Conservation (phyloP, 2,329 filamentous ascomycete species). For the Podosphaera xanthii region DNA sequence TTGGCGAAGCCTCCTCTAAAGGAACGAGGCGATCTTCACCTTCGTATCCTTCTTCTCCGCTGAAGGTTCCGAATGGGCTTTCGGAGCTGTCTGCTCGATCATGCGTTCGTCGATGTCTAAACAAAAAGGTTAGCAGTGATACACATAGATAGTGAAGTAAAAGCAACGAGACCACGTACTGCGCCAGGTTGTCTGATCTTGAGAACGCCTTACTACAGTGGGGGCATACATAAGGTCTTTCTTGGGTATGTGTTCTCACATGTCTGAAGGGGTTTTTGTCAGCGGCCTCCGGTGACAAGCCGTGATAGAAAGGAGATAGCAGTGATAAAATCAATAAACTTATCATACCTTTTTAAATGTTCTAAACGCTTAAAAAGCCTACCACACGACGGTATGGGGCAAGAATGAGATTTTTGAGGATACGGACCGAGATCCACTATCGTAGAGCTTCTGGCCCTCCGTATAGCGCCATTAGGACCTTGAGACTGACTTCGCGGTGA, state of each 20-base stretch:
- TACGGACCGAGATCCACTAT: constrained; percentile 94
- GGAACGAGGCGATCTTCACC: constrained; percentile 70
- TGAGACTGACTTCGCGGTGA: constrained; percentile 41
- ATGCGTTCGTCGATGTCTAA: constrained; percentile 53
- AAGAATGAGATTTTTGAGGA: constrained; percentile 93
- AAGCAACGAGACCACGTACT: constrained; percentile 36
- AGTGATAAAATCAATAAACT: constrained; percentile 17
- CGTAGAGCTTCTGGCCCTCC: constrained; percentile 79
- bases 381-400: constrained; percentile 94
- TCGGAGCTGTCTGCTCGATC: constrained; percentile 51
- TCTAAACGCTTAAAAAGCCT: constrained; percentile 97
- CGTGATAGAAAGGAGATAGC: constrained; percentile 3
- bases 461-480: constrained; percentile 53
- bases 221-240: constrained; percentile 92
- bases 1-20: constrained; percentile 56
- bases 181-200: constrained; percentile 92
- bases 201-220: constrained; percentile 99
- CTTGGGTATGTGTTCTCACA: constrained; percentile 96
- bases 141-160: constrained; percentile 4
- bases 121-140: constrained; percentile 8
- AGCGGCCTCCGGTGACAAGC: constrained; percentile 22
- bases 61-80: constrained; percentile 32
- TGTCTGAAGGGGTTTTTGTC: constrained; percentile 42
- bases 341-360: constrained; percentile 86
- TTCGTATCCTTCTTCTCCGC: constrained; percentile 51